These are phyloP conservation scores for Globisporangium viniferum DNA, from an alignment of 352 stramenopile genomes.

Conservation along the genomic window DNA sequence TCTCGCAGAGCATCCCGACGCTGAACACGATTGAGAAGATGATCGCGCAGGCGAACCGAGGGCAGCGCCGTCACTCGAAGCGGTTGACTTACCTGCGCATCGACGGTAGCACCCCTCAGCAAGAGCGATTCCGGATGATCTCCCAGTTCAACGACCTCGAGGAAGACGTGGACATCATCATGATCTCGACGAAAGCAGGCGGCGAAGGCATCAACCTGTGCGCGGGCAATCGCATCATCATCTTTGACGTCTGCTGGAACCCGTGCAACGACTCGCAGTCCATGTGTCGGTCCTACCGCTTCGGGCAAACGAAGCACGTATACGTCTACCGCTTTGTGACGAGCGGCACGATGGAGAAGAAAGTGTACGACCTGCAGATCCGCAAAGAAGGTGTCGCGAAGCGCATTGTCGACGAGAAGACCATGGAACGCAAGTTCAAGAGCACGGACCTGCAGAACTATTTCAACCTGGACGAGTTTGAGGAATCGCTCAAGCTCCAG, in stretches of 20 bases:
- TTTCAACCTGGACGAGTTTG: conserved; percentile 81
- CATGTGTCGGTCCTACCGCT: conserved; percentile 92
- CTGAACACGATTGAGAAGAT: conserved; percentile 77
- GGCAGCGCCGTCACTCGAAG: conserved; percentile 38
- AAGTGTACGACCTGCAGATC: conserved; percentile 90
- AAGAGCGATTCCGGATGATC: conserved; percentile 80
- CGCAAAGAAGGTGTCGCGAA: conserved; percentile 88
- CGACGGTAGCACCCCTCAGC: conserved; percentile 74
- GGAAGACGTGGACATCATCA: conserved; percentile 79
- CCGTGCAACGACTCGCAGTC: conserved; percentile 90
- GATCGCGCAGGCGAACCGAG: conserved; percentile 61
- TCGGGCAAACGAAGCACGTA: conserved; percentile 89
- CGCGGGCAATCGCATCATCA: conserved; percentile 87
- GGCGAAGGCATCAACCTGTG: conserved; percentile 89
- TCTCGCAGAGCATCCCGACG: conserved; percentile 88
- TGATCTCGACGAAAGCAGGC: conserved; percentile 87
- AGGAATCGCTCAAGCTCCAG: conserved; percentile 56
- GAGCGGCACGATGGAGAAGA: conserved; percentile 92
- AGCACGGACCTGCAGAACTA: conserved; percentile 80
- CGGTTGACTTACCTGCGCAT: conserved; percentile 74
- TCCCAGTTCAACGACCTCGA: conserved; percentile 79
- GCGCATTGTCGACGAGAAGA: conserved; percentile 87
- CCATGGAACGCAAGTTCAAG: conserved; percentile 82
- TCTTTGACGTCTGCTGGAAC: conserved; percentile 93
- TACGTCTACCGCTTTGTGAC: conserved; percentile 93